Evolutionary conservation across 2,329 filamentous ascomycete species (phyloP).

Genomic region (Coniochaeta ligniaria): DNA sequence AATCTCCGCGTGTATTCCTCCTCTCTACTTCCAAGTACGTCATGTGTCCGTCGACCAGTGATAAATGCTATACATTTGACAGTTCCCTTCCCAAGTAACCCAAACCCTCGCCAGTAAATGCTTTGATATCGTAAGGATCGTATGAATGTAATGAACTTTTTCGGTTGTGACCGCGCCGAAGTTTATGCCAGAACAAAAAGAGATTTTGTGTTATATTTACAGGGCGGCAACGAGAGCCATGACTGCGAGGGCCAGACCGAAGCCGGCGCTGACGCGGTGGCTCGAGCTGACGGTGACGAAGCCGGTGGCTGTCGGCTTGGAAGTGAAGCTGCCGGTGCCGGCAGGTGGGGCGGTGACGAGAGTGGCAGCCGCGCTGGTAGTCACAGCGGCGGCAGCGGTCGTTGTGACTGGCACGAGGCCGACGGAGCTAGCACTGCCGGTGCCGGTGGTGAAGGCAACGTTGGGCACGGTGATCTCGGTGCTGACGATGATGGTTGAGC

Average conservation of each 20-base stretch:
- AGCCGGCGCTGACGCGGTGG: slow-evolving; percentile 29
- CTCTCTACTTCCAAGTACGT: neutral
- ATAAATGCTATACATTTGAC: neutral
- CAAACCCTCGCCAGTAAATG: slow-evolving; percentile 1
- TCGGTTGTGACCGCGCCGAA: neutral
- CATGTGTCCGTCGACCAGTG: neutral
- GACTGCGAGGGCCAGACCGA: slow-evolving; percentile 36
- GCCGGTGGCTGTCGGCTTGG: slow-evolving; percentile 25
- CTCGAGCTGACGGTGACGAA: slow-evolving; percentile 23
- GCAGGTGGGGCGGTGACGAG: slow-evolving; percentile 19
- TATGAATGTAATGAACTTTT: slow-evolving; percentile 8
- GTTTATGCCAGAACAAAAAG: slow-evolving; percentile 2
- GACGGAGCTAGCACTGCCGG: slow-evolving; percentile 22
- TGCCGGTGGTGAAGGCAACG: slow-evolving; percentile 38
- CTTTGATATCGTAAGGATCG: slow-evolving; percentile 6
- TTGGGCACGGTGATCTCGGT: slow-evolving; percentile 45
- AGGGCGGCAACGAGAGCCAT: slow-evolving; percentile 37
- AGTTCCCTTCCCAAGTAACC: neutral
- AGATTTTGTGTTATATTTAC: slow-evolving; percentile 23
- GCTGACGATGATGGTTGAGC: slow-evolving; percentile 36
- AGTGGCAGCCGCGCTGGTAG: slow-evolving; percentile 12
- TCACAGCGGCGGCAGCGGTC: slow-evolving; percentile 10
- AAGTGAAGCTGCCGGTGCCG: slow-evolving; percentile 24
- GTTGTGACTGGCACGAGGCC: slow-evolving; percentile 32
- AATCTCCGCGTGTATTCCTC: neutral